These are phyloP conservation scores for Carex parvula DNA, from an alignment of 176 grass and related monocot species.

Conservation along the genomic window DNA sequence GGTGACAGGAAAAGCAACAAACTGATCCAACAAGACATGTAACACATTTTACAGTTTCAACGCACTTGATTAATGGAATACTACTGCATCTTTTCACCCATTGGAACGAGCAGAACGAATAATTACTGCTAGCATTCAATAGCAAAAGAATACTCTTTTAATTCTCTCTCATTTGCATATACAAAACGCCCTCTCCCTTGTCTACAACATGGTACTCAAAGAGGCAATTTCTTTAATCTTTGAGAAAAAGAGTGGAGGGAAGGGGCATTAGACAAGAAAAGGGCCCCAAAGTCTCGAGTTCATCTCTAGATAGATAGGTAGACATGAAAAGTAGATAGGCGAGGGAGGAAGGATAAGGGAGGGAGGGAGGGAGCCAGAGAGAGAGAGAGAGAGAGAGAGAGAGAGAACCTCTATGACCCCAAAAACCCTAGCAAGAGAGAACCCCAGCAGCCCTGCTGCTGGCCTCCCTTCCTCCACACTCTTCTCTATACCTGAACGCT, in stretches of 20 bases:
- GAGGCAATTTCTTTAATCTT: neutral
- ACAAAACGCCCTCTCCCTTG: neutral
- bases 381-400: neutral
- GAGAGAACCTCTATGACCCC: neutral
- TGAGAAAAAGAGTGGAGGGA: neutral
- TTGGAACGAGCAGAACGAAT: neutral
- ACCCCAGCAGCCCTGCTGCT: too few relatives aligned
- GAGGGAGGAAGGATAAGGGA: neutral
- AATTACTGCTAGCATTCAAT: neutral
- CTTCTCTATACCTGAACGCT: neutral
- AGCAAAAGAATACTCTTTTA: neutral
- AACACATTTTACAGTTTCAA: neutral
- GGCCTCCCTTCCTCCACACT: neutral
- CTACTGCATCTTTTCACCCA: neutral
- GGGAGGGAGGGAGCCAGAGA: neutral
- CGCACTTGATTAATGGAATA: neutral
- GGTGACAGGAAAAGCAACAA: neutral
- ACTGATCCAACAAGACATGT: neutral
- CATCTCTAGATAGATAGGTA: neutral
- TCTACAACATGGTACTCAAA: neutral
- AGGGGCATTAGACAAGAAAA: neutral
- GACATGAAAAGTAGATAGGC: neutral
- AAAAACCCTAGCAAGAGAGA: too few relatives aligned
- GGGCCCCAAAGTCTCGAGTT: neutral
- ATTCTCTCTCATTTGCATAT: neutral